Evolutionary conservation across 805 yeast species (phyloP).

Genomic region (Yarrowia deformans): DNA sequence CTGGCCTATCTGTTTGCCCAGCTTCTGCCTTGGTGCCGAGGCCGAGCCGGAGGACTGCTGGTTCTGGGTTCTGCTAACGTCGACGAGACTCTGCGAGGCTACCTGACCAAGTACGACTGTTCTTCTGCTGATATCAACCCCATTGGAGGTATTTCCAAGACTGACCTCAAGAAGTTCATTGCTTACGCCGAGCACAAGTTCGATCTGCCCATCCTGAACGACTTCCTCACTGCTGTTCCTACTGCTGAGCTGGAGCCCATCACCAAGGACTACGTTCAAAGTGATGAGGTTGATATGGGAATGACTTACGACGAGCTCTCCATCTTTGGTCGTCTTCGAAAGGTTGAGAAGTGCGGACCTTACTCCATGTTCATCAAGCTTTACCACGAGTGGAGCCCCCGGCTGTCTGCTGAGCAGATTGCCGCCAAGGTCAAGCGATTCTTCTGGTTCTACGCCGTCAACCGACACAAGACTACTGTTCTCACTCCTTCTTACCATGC

Average conservation of each 20-base stretch:
- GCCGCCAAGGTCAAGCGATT: constrained; percentile 93
- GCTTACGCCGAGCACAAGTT: constrained; percentile 75
- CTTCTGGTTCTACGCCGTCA: constrained; percentile 91
- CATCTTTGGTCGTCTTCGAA: constrained; percentile 86
- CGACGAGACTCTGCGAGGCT: constrained; percentile 95
- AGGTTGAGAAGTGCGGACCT: constrained; percentile 95
- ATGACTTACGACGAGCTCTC: constrained; percentile 95
- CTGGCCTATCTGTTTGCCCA: constrained; percentile 92
- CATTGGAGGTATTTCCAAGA: constrained; percentile 97
- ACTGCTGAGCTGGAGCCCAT: constrained; percentile 98
- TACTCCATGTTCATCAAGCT: constrained; percentile 90
- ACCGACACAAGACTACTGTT: constrained; percentile 97
- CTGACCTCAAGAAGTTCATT: constrained; percentile 86
- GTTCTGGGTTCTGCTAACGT: constrained; percentile 97
- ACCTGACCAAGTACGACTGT: constrained; percentile 95
- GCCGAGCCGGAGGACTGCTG: constrained; percentile 75
- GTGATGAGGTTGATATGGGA: constrained; percentile 98
- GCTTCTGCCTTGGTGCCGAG: constrained; percentile 92
- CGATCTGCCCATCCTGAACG: constrained; percentile 75
- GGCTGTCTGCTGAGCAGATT: constrained; percentile 79
- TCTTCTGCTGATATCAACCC: constrained; percentile 98
- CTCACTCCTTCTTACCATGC: constrained; percentile 98
- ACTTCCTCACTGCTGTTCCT: constrained; percentile 89
- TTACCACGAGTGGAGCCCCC: constrained; percentile 90
- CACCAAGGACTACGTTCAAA: constrained; percentile 88